phyloP scores from a whole-genome alignment of 2,329 filamentous ascomycete species.

The Alternaria hordeiaustralica region DNA sequence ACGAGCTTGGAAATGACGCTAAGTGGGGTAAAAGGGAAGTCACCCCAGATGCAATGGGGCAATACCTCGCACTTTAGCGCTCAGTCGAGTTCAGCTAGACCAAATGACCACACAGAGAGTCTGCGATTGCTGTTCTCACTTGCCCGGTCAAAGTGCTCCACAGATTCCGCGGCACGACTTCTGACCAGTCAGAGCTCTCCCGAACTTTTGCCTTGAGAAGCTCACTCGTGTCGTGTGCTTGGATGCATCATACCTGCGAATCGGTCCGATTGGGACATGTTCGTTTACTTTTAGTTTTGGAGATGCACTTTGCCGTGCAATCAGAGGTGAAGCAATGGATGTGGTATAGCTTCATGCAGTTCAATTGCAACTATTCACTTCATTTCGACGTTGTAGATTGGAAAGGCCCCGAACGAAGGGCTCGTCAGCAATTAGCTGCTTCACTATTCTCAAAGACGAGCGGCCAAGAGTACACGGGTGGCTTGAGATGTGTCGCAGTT shows the following conservation, averaged over 20 bases:
- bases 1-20: conserved; percentile 6
- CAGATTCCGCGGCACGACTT: conserved; percentile 13
- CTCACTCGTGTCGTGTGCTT: conserved; percentile 1
- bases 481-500: not conserved
- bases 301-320: not conserved
- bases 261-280: not conserved
- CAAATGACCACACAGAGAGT: not conserved
- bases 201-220: not conserved
- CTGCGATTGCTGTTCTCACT: not conserved
- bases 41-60: conserved; percentile 14
- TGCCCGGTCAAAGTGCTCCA: not conserved
- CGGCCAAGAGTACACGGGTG: not conserved
- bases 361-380: not conserved
- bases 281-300: not conserved
- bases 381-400: not conserved
- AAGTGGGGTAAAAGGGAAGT: conserved; percentile 22
- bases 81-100: not conserved
- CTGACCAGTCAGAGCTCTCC: conserved; percentile 9
- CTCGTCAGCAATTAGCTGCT: not conserved
- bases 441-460: not conserved
- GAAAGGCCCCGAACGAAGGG: not conserved
- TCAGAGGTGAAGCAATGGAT: too few relatives aligned
- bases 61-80: conserved; percentile 34
- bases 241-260: not conserved
- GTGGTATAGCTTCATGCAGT: not conserved